phyloP scores from a whole-genome alignment of 1,139 yeast species.

The Diutina sp. region DNA sequence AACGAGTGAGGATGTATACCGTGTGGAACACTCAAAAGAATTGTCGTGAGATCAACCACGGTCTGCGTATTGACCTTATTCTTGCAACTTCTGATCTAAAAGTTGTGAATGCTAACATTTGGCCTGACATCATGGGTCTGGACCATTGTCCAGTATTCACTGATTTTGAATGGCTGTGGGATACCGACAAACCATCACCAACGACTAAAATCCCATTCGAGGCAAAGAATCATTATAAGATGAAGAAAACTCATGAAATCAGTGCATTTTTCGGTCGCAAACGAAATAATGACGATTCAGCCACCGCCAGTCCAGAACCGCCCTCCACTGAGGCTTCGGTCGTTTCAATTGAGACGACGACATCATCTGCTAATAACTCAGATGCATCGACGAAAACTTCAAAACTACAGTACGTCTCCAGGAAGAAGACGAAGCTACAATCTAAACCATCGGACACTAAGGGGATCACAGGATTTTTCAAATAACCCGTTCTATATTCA shows the following conservation, averaged over 20 bases:
- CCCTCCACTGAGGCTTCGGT: background rate
- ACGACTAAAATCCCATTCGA: conserved; percentile 32
- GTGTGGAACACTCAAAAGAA: conserved; percentile 83
- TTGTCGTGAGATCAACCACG: conserved; percentile 73
- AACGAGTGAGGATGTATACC: conserved; percentile 60
- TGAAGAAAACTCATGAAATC: conserved; percentile 37
- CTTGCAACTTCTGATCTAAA: conserved; percentile 25
- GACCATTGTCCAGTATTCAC: conserved; percentile 90
- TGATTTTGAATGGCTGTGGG: conserved; percentile 32
- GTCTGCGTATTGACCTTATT: conserved; percentile 79
- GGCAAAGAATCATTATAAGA: conserved; percentile 38
- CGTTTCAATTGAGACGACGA: background rate
- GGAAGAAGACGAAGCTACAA: background rate
- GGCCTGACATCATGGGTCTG: conserved; percentile 67
- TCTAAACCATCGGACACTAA: background rate
- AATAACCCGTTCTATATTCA: background rate
- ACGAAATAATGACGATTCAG: background rate
- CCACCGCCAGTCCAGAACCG: background rate
- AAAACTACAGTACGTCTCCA: background rate
- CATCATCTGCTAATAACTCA: background rate
- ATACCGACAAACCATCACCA: background rate
- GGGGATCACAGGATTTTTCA: background rate
- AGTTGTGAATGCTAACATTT: conserved; percentile 43
- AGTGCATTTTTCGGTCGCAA: conserved; percentile 29
- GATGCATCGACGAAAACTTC: background rate